A percentile compares a stretch with the other conserved stretches of the same genome.
These are phyloP conservation scores for Gardenia jasminoides DNA, from an alignment of 257 asterid genomes.

Conservation along the genomic window DNA sequence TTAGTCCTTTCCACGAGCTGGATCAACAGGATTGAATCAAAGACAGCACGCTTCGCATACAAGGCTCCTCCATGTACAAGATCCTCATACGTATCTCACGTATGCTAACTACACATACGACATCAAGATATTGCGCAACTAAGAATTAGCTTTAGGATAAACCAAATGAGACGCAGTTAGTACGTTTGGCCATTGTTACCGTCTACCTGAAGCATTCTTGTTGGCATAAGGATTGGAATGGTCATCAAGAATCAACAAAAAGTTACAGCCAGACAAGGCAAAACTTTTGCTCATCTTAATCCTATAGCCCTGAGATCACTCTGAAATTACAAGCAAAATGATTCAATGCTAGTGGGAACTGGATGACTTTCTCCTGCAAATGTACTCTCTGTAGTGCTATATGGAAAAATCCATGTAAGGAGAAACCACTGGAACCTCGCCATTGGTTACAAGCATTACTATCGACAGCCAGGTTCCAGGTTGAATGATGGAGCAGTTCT, in stretches of 20 bases:
- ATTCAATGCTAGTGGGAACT: neutral
- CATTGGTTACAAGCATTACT: slow-evolving; percentile 11
- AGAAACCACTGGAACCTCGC: slow-evolving; percentile 62
- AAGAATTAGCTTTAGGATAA: no score
- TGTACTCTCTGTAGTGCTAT: neutral
- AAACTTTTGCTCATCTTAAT: neutral
- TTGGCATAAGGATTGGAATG: neutral
- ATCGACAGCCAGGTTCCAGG: slow-evolving; percentile 46
- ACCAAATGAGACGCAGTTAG: no score
- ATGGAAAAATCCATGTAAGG: slow-evolving; percentile 16
- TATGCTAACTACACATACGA: no score
- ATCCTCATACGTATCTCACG: no score
- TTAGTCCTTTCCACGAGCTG: no score
- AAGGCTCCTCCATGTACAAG: no score
- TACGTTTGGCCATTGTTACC: no score
- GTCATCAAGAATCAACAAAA: neutral
- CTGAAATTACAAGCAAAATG: slow-evolving; percentile 7
- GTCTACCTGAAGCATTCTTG: no score
- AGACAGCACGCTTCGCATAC: no score
- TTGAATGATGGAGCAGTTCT: slow-evolving; percentile 18
- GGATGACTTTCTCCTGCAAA: slow-evolving; percentile 3
- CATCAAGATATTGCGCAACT: no score
- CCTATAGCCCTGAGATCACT: neutral
- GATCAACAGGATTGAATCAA: no score
- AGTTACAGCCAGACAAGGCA: neutral